Evolutionary conservation across 768 basidiomycete species (phyloP), one percentile per base, ranked within the genome.

Genomic region (Podaxis mareebaensis): DNA sequence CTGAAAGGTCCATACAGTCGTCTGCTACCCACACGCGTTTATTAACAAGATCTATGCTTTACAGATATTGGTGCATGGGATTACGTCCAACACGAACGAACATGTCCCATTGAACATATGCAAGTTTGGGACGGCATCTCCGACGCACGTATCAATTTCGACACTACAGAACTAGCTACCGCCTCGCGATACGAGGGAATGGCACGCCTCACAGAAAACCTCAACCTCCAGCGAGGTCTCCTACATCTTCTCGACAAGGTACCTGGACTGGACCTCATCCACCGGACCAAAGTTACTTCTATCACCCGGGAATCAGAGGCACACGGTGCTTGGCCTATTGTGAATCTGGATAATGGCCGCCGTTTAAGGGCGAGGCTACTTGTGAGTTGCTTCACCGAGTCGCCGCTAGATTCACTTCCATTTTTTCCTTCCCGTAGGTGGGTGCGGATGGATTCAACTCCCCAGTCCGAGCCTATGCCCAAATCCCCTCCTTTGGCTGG

Each of bases 371-470:
- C 93, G 20, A 80, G 93, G 67, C 78, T 97, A 39, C 78, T 97
- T 61, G 93, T 95, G 68, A 76, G 83, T 77, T 8, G 20, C 58
- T 33, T 33, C 33, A 15, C 39, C 5, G 36, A 17, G 17, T 64
- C 26, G 13, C 22, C 48, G 30, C n/a, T 10, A 36, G 24, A 8
- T 42, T 17, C 8, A 42, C 44, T 38, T 54, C 33, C 26, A 6
- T 24, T 44, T 58, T 54, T 24, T 51, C 10, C 22, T 22, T 22
- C 60, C 49, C 20, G 40, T 67, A 94, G 92, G 86, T 99, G 38
- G 96, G 97, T 17, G 96, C 97, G 4, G 97, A 99, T 70, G 97
- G 97, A 3, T 89, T 88, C 73, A 96, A 95, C 70, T 98, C 96
- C 0, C 95, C 96, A 11, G 97, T 99, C 24, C 87, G 95, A 52